Base-by-base conservation (phyloP, 768 basidiomycete genomes). In the Leccinum rimulosum region DNA sequence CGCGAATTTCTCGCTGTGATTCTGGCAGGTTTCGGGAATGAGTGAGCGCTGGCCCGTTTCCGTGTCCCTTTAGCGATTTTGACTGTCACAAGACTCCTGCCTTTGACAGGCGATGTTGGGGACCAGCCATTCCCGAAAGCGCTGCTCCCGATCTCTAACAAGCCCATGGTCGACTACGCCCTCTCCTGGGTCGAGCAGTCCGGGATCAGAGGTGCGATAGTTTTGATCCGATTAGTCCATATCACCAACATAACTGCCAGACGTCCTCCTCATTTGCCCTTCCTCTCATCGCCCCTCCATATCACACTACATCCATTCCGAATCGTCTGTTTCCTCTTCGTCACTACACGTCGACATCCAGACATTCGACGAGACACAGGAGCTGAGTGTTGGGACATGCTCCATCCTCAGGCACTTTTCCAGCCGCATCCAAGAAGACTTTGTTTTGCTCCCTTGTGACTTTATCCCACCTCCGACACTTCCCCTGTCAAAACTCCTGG, bases 11-110 rank as follows among this genome's bases (percentile, higher is more conserved):
- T 91, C 54, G 95, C 91, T 0, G 85, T 98, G 19, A 78, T 97
- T 28, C 80, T 97, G 12, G 90, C 93, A 30, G 95, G 95, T 35
- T 93, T 93, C 76, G 95, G 95, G n/a, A 87, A 90, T 67, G 88
- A 89, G 95, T 91, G 74, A 73, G 86, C 70, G 51, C 19, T 52
- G 4, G 15, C 35, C 40, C 30, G 35, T 19, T 25, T 4, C 31
- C 19, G 2, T 36, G 14, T 40, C 5, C n/a, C 27, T 0, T 19
- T 31, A 7, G 19, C 36, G 11, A 14, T 27, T 14, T 60, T 61
- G n/a, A 63, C 58, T 50, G 55, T 56, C 55, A 64, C 51, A 67
- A 94, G 91, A 58, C 80, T 94, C 17, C 71, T 82, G 48, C 92
- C 92, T 2, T 74, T 94, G 50, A 92, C 90, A 25, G 82, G 81